Conservation (phyloP, 176 grass and related monocot genomes). For the Eleusine indica region DNA sequence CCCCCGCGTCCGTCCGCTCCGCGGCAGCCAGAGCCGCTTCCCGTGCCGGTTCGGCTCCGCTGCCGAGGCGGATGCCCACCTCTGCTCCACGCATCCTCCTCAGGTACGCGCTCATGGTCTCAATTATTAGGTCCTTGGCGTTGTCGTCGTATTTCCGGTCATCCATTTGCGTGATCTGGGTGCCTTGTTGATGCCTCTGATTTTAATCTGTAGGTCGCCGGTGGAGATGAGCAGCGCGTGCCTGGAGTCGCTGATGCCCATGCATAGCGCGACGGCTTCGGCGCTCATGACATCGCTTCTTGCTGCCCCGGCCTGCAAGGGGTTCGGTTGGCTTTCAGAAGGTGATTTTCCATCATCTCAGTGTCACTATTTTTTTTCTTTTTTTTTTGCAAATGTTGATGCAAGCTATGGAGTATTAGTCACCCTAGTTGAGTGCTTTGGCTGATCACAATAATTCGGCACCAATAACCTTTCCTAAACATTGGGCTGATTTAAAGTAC, state of each 20-base stretch:
- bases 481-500: not conserved
- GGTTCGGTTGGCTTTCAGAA: slow-evolving; percentile 75
- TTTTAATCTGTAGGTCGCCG: slow-evolving; percentile 57
- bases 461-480: not conserved
- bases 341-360: slow-evolving; percentile 43
- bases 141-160: not conserved
- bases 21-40: slow-evolving; percentile 43
- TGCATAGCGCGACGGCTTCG: slow-evolving; percentile 89
- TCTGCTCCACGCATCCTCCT: slow-evolving; percentile 41
- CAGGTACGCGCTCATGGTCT: slow-evolving; percentile 44
- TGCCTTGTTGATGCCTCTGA: not conserved
- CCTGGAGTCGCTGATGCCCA: slow-evolving; percentile 78
- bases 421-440: slow-evolving; percentile 8
- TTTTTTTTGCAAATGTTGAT: not conserved
- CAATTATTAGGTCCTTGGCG: not conserved
- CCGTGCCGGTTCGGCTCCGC: slow-evolving; percentile 39
- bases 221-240: slow-evolving; percentile 82
- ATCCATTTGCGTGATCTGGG: not conserved
- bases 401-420: not conserved
- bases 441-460: not conserved
- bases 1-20: slow-evolving; percentile 42
- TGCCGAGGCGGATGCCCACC: slow-evolving; percentile 33
- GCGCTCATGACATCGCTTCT: slow-evolving; percentile 93
- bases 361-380: not conserved
- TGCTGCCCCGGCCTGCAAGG: slow-evolving; percentile 50